Conservation (phyloP, 108 stramenopile genomes). For the Licmophora abbreviata region DNA sequence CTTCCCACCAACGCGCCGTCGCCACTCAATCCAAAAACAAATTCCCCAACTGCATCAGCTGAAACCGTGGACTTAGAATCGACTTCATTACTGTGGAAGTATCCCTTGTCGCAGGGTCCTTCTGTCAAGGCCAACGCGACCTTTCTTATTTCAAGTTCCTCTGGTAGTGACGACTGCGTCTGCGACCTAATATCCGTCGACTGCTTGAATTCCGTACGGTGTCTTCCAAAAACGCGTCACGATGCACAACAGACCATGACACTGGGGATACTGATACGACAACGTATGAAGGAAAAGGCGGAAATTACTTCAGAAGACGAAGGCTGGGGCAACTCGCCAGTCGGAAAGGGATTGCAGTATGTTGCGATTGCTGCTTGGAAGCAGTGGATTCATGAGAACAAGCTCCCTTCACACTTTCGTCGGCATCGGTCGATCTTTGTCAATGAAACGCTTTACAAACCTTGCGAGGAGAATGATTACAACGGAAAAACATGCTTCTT, state of each 20-base stretch:
- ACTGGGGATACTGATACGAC: conserved; percentile 5
- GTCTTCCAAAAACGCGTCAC: conserved; percentile 2
- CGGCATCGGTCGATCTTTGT: neutral
- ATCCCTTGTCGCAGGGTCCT: no score
- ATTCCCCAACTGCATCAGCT: no score
- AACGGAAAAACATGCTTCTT: conserved; percentile 8
- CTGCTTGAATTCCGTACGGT: conserved; percentile 9
- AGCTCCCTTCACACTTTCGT: neutral
- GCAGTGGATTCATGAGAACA: conserved; percentile 2
- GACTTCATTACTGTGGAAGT: no score
- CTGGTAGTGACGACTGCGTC: conserved; percentile 1
- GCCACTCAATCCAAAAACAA: no score
- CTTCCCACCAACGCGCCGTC: no score
- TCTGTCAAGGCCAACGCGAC: no score
- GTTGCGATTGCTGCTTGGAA: conserved; percentile 4
- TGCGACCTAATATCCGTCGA: conserved; percentile 16
- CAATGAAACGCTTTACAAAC: conserved; percentile 6
- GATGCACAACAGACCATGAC: conserved; percentile 1
- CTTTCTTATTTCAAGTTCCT: neutral
- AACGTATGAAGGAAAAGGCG: conserved; percentile 8
- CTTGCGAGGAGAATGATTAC: conserved; percentile 5
- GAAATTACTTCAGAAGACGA: neutral
- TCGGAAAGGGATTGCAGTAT: conserved; percentile 14
- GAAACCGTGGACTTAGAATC: no score
- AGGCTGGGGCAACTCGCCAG: neutral